Evolutionary conservation across 1,284 basidiomycete species (phyloP).

Genomic region (Coniophora puteana): DNA sequence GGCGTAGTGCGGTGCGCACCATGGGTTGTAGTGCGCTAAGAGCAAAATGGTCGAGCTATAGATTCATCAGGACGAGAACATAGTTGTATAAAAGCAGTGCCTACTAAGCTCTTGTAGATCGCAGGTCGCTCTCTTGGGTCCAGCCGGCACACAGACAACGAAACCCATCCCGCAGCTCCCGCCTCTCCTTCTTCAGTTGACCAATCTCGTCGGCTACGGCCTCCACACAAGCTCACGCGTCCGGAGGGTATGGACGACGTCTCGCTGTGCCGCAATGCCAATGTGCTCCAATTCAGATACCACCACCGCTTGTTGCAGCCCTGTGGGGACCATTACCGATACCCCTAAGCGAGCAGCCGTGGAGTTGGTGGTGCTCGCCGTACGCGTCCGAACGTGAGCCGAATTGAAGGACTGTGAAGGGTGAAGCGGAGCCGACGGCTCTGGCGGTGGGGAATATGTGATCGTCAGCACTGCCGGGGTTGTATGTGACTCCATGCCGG

Average conservation of each 20-base stretch:
- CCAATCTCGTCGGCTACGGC: slow-evolving; percentile 25
- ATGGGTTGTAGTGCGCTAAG: slow-evolving; percentile 64
- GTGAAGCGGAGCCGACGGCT: slow-evolving; percentile 6
- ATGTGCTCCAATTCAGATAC: slow-evolving; percentile 67
- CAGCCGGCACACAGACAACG: slow-evolving; percentile 67
- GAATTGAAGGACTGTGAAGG: slow-evolving; percentile 11
- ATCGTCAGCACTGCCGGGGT: slow-evolving; percentile 3
- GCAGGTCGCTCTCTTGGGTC: slow-evolving; percentile 60
- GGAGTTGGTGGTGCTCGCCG: slow-evolving; percentile 14
- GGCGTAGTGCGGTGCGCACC: slow-evolving; percentile 35
- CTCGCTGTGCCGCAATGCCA: slow-evolving; percentile 50
- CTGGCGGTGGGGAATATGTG: not conserved
- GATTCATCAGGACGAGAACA: slow-evolving; percentile 1
- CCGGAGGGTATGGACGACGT: slow-evolving; percentile 50
- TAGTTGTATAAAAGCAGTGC: slow-evolving; percentile 17
- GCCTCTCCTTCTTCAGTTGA: slow-evolving; percentile 31
- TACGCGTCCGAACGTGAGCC: slow-evolving; percentile 22
- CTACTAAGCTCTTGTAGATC: slow-evolving; percentile 60
- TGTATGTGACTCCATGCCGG: too few relatives aligned
- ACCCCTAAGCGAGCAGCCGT: slow-evolving; percentile 13
- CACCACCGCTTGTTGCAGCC: slow-evolving; percentile 60
- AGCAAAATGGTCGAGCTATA: slow-evolving; percentile 71
- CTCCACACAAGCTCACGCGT: slow-evolving; percentile 48
- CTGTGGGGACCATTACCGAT: slow-evolving; percentile 16
- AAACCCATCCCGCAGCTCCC: slow-evolving; percentile 68